Percentiles rank a stretch among this genome's conserved stretches.
phyloP scores from a whole-genome alignment of 192 early-diverging fungal genomes.

The Backusella sp. region DNA sequence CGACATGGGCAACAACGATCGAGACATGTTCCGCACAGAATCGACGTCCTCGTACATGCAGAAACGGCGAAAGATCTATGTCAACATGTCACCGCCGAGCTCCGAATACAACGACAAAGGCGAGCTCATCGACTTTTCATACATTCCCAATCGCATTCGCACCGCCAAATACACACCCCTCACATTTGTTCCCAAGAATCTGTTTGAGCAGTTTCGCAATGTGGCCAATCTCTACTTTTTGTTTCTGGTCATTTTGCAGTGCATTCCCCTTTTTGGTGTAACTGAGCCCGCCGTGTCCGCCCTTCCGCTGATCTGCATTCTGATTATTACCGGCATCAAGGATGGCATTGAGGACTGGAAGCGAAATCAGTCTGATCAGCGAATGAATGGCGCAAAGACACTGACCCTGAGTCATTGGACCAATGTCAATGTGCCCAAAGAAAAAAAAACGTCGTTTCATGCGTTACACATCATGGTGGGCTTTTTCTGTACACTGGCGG shows the following conservation, averaged over 20 bases:
- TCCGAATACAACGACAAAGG: slow-evolving; percentile 30
- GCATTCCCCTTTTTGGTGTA: slow-evolving; percentile 54
- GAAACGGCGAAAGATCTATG: slow-evolving; percentile 36
- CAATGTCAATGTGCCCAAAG: slow-evolving; percentile 57
- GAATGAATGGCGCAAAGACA: slow-evolving; percentile 72
- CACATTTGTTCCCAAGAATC: slow-evolving; percentile 94
- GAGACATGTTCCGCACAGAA: slow-evolving; percentile 21
- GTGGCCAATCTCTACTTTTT: slow-evolving; percentile 97
- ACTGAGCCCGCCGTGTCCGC: slow-evolving; percentile 80
- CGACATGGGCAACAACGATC: background rate
- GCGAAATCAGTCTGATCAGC: slow-evolving; percentile 78
- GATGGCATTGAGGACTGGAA: slow-evolving; percentile 94
- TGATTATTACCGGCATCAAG: slow-evolving; percentile 78
- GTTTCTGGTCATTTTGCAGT: slow-evolving; percentile 84
- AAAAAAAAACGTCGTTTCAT: slow-evolving; percentile 5
- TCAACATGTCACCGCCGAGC: slow-evolving; percentile 30
- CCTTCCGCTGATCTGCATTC: slow-evolving; percentile 81
- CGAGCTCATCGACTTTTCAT: slow-evolving; percentile 27
- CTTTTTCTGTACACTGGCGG: slow-evolving; percentile 23
- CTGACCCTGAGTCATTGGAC: slow-evolving; percentile 58
- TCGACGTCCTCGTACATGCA: slow-evolving; percentile 39
- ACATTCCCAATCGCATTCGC: slow-evolving; percentile 69
- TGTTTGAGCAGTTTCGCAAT: slow-evolving; percentile 95
- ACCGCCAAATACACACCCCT: slow-evolving; percentile 92
- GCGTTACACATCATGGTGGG: slow-evolving; percentile 12